Base-by-base conservation (phyloP, 208 protist genomes). In the Acanthamoeba royreba region DNA sequence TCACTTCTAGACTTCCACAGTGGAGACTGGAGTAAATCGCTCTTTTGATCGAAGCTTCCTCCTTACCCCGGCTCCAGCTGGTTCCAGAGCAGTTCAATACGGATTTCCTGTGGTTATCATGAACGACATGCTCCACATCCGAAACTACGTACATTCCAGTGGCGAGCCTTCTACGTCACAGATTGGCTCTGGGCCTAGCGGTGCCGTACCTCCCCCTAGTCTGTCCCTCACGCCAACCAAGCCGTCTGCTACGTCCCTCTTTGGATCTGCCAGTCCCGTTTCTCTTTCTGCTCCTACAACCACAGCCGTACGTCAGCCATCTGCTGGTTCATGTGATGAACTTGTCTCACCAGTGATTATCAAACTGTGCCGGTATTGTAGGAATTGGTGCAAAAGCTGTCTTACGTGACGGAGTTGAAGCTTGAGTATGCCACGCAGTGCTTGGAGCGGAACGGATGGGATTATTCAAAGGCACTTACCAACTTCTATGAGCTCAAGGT, bases 401-500 rank as follows among this genome's bases (percentile, higher is more conserved):
- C 58, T 0, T 92, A 79, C 22, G 61, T 92, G 87, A 92, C 87
- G 4, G 87, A 92, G n/a, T 19, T 92, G 52, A 92, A 43, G 53
- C 47, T 61, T 3, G 87, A 28, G 11, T 52, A 43, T 13, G 87
- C 87, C 5, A 92, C 13, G 63, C 53, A 90, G 58, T 92, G 87
- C 38, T 61, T 92, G 7, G 87, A 92, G 53, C 22, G 45, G 4
- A 92, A 92, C 63, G 87, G 63, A 13, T 92, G 87, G 87, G 87
- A 92, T 42, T 92, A 79, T 22, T 19, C 31, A 11, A 92, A 92
- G 87, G 87, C 87, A 19, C 87, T 92, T 28, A n/a, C 55, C 63
- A 92, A 92, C 40, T 92, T 92, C 25, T 92, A 92, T 35, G 87
- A 92, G 19, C 63, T 92, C n/a, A 92, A 92, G 87, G 87, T 58